A percentile compares a stretch with the other conserved stretches of the same genome.
Evolutionary conservation across 768 basidiomycete species (phyloP).

Genomic region (Kwoniella europaea): DNA sequence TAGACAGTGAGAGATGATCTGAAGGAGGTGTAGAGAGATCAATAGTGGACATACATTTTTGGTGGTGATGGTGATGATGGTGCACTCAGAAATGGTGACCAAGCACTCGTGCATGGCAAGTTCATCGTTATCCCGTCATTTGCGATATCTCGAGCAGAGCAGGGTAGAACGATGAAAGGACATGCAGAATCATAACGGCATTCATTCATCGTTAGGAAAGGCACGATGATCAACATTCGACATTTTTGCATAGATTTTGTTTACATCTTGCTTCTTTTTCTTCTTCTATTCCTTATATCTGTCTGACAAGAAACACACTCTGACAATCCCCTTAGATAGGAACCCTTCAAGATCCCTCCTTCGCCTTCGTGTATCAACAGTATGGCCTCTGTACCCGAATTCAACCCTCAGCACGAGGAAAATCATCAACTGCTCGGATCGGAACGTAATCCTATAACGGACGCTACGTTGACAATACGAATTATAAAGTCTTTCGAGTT

Average conservation of each 20-base stretch:
- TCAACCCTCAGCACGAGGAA: slow-evolving; percentile 10
- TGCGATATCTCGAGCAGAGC: background rate
- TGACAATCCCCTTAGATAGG: background rate
- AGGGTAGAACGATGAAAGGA: background rate
- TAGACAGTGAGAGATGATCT: no score
- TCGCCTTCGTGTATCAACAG: background rate
- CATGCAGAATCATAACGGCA: background rate
- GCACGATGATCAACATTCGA: background rate
- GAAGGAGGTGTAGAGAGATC: background rate
- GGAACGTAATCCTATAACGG: slow-evolving; percentile 59
- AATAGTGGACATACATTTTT: background rate
- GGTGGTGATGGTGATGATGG: background rate
- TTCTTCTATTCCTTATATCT: background rate
- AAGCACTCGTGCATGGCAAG: background rate
- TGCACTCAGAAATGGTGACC: background rate
- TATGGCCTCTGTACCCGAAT: slow-evolving; percentile 5
- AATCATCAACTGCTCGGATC: slow-evolving; percentile 36
- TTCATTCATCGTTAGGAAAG: background rate
- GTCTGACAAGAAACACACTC: no score
- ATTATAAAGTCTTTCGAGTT: slow-evolving; percentile 95
- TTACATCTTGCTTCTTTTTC: background rate
- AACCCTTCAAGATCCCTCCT: background rate
- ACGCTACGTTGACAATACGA: slow-evolving; percentile 85
- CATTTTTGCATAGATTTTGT: background rate
- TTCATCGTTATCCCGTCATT: background rate